A percentile compares a stretch with the other conserved stretches of the same genome.
These are phyloP conservation scores for Heritiera fomes DNA, from an alignment of 345 rosid genomes.

Conservation along the genomic window DNA sequence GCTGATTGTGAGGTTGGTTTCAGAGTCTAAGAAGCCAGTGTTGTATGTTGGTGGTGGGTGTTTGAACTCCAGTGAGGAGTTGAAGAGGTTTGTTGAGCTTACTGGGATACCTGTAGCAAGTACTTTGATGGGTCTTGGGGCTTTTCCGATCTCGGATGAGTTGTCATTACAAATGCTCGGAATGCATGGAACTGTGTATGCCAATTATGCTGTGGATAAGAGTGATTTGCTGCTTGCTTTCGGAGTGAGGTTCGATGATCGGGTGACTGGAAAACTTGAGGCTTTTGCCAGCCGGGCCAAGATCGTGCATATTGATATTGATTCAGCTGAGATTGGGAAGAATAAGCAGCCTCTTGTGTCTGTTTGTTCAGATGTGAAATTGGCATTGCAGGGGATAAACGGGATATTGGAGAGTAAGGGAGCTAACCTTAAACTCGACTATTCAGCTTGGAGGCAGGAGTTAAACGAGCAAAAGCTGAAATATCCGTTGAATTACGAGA, in stretches of 20 bases:
- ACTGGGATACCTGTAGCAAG: conserved; percentile 94
- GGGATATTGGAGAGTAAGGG: conserved; percentile 54
- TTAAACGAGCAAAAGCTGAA: too few species aligned
- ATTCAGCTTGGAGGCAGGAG: conserved; percentile 12
- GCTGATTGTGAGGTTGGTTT: conserved; percentile 78
- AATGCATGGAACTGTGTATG: conserved; percentile 98
- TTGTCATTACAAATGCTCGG: conserved; percentile 91
- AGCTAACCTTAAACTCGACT: conserved; percentile 51
- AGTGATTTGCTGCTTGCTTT: conserved; percentile 31
- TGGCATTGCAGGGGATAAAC: conserved; percentile 78
- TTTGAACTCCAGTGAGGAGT: conserved; percentile 83
- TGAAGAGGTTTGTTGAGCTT: conserved; percentile 76
- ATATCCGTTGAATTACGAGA: too few species aligned
- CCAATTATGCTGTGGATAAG: conserved; percentile 87
- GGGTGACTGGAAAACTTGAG: too few species aligned
- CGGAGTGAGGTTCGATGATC: too few species aligned
- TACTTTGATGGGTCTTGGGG: conserved; percentile 96
- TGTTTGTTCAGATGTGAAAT: conserved; percentile 79
- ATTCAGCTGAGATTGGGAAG: conserved; percentile 96
- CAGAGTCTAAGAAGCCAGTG: conserved; percentile 81
- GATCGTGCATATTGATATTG: too few species aligned
- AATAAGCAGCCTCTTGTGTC: conserved; percentile 96
- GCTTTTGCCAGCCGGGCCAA: too few species aligned
- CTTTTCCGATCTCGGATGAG: conserved; percentile 61
- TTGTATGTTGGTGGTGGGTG: conserved; percentile 99